Base-by-base conservation (phyloP, 2,329 filamentous ascomycete genomes). In the Talaromyces sp. region DNA sequence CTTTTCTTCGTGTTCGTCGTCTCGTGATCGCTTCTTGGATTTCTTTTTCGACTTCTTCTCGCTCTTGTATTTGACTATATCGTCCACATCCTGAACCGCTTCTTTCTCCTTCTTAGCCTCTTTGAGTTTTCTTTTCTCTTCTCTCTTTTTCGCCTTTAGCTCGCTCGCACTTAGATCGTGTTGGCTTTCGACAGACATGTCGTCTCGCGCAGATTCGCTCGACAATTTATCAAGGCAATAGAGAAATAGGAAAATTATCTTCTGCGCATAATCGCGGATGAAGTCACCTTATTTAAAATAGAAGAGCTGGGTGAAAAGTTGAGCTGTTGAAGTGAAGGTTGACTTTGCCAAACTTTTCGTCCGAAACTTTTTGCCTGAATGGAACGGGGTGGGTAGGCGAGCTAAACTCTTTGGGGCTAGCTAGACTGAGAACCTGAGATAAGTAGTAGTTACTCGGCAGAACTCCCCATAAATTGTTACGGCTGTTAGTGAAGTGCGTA, bases 81-180 rank as follows among this genome's bases (percentile, higher is more conserved):
- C 38, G n/a, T 61, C n/a, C 51, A 25, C 66, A 61, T 45, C 62
- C 38, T 34, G 29, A 5, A 29, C 22, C 8, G 3, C 8, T n/a
- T 25, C 31, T 25, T 40, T 34, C 3, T 49, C 60, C 6, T 38
- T 43, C 19, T 56, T 22, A 5, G 61, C 29, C n/a, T 19, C 31
- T 38, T 63, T 40, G 63, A 71, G 72, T 31, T 70, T 67, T 17
- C 68, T 68, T 45, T 68, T 68, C n/a, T 70, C 67, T 10, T 68
- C 67, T 38, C 69, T 69, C 43, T 64, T 68, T 53, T 69, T 66
- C 27, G 65, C 59, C 47, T 65, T 65, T 29, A 45, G 25, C 49
- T 56, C 61, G 27, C 49, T 49, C n/a, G 25, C 51, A 29, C 31
- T 40, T 7, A 22, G 38, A 5, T 53, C 61, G 29, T 62, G 70